A percentile compares a stretch with the other conserved stretches of the same genome.
phyloP scores from a whole-genome alignment of 805 yeast species.

The Schwanniomyces sp. region DNA sequence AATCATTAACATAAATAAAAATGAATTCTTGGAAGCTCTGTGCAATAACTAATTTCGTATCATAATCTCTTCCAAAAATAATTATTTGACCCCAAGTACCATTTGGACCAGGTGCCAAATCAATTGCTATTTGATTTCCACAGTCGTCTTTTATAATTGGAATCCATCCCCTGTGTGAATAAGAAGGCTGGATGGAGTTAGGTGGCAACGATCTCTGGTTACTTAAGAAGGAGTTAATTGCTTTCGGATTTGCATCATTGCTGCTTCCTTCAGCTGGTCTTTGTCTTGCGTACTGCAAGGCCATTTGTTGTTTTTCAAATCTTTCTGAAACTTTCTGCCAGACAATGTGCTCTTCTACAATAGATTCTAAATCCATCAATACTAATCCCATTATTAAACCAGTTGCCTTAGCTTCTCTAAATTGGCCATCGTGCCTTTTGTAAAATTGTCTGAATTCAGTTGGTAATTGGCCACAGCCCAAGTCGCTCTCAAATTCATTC shows the following conservation, averaged over 20 bases:
- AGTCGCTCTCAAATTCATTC: slow-evolving; percentile 46
- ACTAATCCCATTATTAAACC: slow-evolving; percentile 45
- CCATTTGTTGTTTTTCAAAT: slow-evolving; percentile 36
- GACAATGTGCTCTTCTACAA: slow-evolving; percentile 39
- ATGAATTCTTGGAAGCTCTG: slow-evolving; percentile 38
- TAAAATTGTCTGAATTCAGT: slow-evolving; percentile 45
- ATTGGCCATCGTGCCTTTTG: slow-evolving; percentile 47
- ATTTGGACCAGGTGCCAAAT: slow-evolving; percentile 38
- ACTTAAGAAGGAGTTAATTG: slow-evolving; percentile 24
- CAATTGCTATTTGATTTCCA: slow-evolving; percentile 46
- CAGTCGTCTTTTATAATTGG: slow-evolving; percentile 40
- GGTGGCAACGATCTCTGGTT: slow-evolving; percentile 40
- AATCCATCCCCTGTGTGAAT: slow-evolving; percentile 41
- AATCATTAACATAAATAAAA: slow-evolving; percentile 36
- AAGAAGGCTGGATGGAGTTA: slow-evolving; percentile 34
- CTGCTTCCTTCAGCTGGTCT: slow-evolving; percentile 14
- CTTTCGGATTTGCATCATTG: slow-evolving; percentile 12
- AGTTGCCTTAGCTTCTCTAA: slow-evolving; percentile 46
- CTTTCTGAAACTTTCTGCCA: slow-evolving; percentile 44
- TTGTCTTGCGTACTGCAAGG: slow-evolving; percentile 25
- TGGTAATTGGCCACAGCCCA: slow-evolving; percentile 43
- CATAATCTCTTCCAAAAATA: slow-evolving; percentile 45
- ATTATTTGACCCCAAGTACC: slow-evolving; percentile 45
- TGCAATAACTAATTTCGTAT: slow-evolving; percentile 43
- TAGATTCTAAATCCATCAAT: slow-evolving; percentile 42